These are phyloP conservation scores for Yamadazyma scolyti DNA, from an alignment of 805 yeast genomes.

Conservation along the genomic window DNA sequence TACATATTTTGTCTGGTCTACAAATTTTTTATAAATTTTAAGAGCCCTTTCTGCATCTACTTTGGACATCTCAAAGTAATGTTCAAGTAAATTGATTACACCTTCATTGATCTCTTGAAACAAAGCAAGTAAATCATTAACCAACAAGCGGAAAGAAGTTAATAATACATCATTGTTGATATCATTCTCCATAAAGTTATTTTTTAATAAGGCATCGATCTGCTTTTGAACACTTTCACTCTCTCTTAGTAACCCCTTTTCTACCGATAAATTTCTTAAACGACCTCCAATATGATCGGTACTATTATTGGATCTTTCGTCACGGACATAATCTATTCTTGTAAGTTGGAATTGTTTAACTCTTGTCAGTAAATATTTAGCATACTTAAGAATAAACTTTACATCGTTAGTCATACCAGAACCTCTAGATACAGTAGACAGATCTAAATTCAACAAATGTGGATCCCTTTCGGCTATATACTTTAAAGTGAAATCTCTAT, in stretches of 20 bases:
- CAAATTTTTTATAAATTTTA: slow-evolving; percentile 78
- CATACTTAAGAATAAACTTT: slow-evolving; percentile 58
- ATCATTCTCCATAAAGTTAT: slow-evolving; percentile 75
- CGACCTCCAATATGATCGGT: slow-evolving; percentile 54
- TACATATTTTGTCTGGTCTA: slow-evolving; percentile 80
- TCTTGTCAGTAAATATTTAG: slow-evolving; percentile 65
- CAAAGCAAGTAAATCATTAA: slow-evolving; percentile 81
- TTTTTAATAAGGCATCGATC: slow-evolving; percentile 68
- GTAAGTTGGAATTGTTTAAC: slow-evolving; percentile 66
- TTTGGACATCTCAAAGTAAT: slow-evolving; percentile 88
- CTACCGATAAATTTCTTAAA: slow-evolving; percentile 60
- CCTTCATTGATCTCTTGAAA: slow-evolving; percentile 95
- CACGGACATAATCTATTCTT: slow-evolving; percentile 74
- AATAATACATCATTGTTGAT: slow-evolving; percentile 79
- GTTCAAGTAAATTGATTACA: slow-evolving; percentile 87
- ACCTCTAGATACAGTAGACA: slow-evolving; percentile 34
- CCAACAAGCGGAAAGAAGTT: slow-evolving; percentile 81
- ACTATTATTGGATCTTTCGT: slow-evolving; percentile 47
- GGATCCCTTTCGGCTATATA: slow-evolving; percentile 49
- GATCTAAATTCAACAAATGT: slow-evolving; percentile 45
- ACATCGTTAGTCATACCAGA: slow-evolving; percentile 40
- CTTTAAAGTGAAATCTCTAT: slow-evolving; percentile 64
- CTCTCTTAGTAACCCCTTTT: slow-evolving; percentile 78
- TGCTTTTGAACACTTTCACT: slow-evolving; percentile 83
- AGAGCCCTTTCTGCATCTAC: slow-evolving; percentile 84